A percentile compares a stretch with the other conserved stretches of the same genome.
Conservation (phyloP, 2,329 filamentous ascomycete species). For the Penicillium sp. region DNA sequence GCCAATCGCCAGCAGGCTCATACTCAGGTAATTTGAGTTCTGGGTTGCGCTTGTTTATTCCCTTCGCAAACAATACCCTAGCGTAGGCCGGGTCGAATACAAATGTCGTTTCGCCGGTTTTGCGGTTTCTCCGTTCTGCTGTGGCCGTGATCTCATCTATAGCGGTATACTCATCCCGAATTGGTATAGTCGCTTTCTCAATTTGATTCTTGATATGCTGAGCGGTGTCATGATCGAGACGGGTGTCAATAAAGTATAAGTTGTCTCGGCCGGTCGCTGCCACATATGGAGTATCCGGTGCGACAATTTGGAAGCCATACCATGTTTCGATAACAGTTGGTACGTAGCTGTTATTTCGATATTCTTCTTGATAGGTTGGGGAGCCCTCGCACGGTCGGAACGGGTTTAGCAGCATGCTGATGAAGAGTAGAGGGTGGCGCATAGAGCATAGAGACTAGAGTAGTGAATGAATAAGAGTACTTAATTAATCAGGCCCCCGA, state of each 20-base stretch:
- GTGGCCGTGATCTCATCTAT: conserved; percentile 14
- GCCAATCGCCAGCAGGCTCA: background rate
- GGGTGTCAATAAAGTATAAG: conserved; percentile 14
- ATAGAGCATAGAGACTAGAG: background rate
- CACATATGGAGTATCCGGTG: conserved; percentile 14
- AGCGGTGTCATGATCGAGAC: conserved; percentile 7
- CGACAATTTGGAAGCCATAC: conserved; percentile 10
- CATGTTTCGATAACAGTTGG: conserved; percentile 7
- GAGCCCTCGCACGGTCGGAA: conserved; percentile 5
- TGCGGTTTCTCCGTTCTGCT: conserved; percentile 6
- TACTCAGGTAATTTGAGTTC: conserved; percentile 9
- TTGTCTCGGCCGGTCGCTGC: conserved; percentile 4
- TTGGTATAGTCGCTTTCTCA: conserved; percentile 2
- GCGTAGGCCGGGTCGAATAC: conserved; percentile 11
- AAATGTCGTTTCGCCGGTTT: conserved; percentile 13
- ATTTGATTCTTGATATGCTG: conserved; percentile 12
- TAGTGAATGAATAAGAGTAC: too few relatives aligned
- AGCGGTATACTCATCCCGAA: conserved; percentile 5
- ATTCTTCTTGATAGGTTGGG: conserved; percentile 8
- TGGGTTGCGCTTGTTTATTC: conserved; percentile 11
- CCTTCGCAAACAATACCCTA: conserved; percentile 11
- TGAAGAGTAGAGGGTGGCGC: background rate
- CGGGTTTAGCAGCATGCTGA: conserved; percentile 2
- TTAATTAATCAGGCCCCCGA: background rate
- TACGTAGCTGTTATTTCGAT: conserved; percentile 7